Base-by-base conservation (phyloP, 1,284 basidiomycete species). In the Inonotus hispidus region DNA sequence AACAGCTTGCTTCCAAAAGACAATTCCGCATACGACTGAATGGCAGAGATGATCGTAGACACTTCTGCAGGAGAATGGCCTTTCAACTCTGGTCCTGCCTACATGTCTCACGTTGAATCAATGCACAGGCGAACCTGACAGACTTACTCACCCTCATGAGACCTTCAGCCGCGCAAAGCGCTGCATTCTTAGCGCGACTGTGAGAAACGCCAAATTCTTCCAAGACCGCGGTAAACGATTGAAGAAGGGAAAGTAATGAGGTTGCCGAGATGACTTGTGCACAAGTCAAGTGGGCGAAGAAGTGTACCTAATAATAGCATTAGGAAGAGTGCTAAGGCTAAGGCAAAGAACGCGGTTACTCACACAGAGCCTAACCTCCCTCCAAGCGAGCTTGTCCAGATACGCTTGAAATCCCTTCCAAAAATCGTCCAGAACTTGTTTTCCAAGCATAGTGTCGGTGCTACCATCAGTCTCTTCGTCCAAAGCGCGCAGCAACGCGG, bases 191-290 rank as follows among this genome's bases (percentile, higher is more conserved):
- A 0, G 91, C 92, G 19, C 95, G 82, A 35, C 87, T 87, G 64
- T 92, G 87, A 4, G 93, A 93, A 1, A 93, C 92, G 52, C 90
- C 92, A 65, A 95, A 92, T 71, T 96, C 94, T 66, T 94, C 91
- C 27, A 97, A 75, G 2, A 96, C 94, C 0, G 87, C 81, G 2
- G 88, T 85, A 67, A 96, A 92, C 0, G 92, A 89, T 63, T 87
- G 84, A 27, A 96, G 79, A 11, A 95, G 82, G 6, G 84, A 80
- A 50, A 89, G 78, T 76, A 97, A 81, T 2, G 93, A 94, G 14
- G 85, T 79, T 0, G 85, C 73, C 2, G 89, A 84, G 55, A 97
- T 81, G 1, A 96, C 77, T 55, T 83, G 81, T 11, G 92, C 82
- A 35, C 88, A 79, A 32, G 91, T 87, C 46, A 96, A 74, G 68